A percentile compares a stretch with the other conserved stretches of the same genome.
phyloP scores from a whole-genome alignment of 805 yeast species.

The Torulaspora microellipsoides region DNA sequence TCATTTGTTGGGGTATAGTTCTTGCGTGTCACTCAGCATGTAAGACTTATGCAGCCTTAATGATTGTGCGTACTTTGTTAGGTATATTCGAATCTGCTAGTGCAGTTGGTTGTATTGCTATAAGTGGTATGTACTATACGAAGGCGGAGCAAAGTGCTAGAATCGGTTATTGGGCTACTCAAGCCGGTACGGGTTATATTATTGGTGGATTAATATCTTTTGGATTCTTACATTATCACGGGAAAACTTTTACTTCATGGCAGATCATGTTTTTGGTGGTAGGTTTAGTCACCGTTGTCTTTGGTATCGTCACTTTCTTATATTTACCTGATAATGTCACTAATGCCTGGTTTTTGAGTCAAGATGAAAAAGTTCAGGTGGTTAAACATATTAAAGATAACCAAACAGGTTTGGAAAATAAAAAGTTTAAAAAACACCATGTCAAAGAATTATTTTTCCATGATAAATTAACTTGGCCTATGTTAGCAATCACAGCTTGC shows the following conservation, averaged over 20 bases:
- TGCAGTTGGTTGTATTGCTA: slow-evolving; percentile 52
- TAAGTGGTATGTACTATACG: slow-evolving; percentile 61
- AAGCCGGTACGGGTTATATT: slow-evolving; percentile 48
- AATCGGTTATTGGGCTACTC: slow-evolving; percentile 55
- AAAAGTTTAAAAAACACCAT: slow-evolving; percentile 43
- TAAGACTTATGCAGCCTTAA: slow-evolving; percentile 46
- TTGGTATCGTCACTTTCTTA: slow-evolving; percentile 43
- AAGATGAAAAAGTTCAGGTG: slow-evolving; percentile 42
- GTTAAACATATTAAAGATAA: slow-evolving; percentile 44
- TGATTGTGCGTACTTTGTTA: slow-evolving; percentile 50
- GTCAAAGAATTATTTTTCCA: slow-evolving; percentile 42
- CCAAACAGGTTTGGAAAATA: slow-evolving; percentile 51
- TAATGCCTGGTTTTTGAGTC: slow-evolving; percentile 38
- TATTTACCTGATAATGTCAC: slow-evolving; percentile 49
- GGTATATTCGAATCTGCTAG: slow-evolving; percentile 54
- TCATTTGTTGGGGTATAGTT: slow-evolving; percentile 51
- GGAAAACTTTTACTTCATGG: slow-evolving; percentile 48
- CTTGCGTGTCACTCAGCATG: slow-evolving; percentile 51
- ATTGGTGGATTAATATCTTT: slow-evolving; percentile 46
- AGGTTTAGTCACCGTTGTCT: slow-evolving; percentile 48
- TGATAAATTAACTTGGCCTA: slow-evolving; percentile 49
- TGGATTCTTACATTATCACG: slow-evolving; percentile 50
- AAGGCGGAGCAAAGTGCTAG: slow-evolving; percentile 48
- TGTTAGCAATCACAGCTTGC: slow-evolving; percentile 43
- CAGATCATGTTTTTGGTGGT: slow-evolving; percentile 55